These are phyloP conservation scores for Russula sp. DNA, from an alignment of 768 basidiomycete species.

Conservation along the genomic window DNA sequence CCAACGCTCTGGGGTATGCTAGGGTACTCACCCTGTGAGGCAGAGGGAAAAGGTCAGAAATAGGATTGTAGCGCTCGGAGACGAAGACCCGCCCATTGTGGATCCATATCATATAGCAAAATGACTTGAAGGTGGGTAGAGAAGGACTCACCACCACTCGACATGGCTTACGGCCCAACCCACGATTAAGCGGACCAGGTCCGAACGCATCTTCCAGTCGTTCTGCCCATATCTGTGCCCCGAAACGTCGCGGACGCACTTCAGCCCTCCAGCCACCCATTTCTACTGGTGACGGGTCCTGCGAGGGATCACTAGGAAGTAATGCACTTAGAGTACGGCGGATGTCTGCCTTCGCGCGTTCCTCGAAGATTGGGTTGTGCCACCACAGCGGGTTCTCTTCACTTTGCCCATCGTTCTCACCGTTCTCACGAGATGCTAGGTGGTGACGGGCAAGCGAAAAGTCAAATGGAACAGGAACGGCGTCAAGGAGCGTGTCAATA, in stretches of 20 bases:
- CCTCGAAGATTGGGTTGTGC: conserved; percentile 19
- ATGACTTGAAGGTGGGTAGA: too few relatives aligned
- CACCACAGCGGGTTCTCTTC: conserved; percentile 17
- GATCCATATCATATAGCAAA: too few relatives aligned
- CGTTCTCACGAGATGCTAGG: background rate
- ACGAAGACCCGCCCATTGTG: too few relatives aligned
- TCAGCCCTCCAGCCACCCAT: too few relatives aligned
- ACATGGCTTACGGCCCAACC: conserved; percentile 21
- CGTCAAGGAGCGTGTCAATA: conserved; percentile 13
- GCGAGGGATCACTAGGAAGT: conserved; percentile 18
- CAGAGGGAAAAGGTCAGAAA: conserved; percentile 4
- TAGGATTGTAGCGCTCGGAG: background rate
- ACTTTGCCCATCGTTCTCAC: too few relatives aligned
- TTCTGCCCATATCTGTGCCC: conserved; percentile 22
- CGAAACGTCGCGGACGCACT: conserved; percentile 14
- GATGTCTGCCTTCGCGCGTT: conserved; percentile 24
- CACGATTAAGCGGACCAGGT: conserved; percentile 23
- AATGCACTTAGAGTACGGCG: conserved; percentile 11
- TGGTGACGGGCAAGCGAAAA: background rate
- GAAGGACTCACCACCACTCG: conserved; percentile 13
- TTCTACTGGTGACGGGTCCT: conserved; percentile 6
- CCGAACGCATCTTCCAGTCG: conserved; percentile 26
- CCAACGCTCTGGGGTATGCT: conserved; percentile 24
- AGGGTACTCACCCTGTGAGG: conserved; percentile 21
- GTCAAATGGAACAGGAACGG: conserved; percentile 13